Conservation (phyloP, 1,284 basidiomycete genomes). For the Exsudoporus floridanus region DNA sequence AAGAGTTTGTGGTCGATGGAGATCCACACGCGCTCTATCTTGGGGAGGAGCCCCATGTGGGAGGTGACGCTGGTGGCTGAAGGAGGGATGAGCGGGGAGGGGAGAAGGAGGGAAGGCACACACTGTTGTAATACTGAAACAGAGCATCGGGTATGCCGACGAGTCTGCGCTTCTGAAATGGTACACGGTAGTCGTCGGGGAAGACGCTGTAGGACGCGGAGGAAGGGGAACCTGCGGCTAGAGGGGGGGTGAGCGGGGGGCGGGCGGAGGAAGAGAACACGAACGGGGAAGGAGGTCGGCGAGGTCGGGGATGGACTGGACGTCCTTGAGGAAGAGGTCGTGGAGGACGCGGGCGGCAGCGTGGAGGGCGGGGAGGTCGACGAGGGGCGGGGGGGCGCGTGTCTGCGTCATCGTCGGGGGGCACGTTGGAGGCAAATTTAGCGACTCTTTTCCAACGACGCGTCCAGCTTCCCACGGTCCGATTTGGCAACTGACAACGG, state of each 20-base stretch:
- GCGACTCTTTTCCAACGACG: background rate
- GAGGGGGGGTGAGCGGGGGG: slow-evolving; percentile 10
- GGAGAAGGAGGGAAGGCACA: slow-evolving; percentile 8
- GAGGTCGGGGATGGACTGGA: slow-evolving; percentile 69
- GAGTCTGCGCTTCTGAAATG: slow-evolving; percentile 77
- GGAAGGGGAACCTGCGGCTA: slow-evolving; percentile 62
- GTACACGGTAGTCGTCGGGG: slow-evolving; percentile 75
- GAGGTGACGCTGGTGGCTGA: slow-evolving; percentile 60
- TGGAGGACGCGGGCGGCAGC: slow-evolving; percentile 64
- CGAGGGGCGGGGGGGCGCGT: slow-evolving; percentile 39
- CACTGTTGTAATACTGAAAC: slow-evolving; percentile 82
- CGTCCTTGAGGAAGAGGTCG: slow-evolving; percentile 68
- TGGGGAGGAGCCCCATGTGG: slow-evolving; percentile 89
- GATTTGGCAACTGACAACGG: background rate
- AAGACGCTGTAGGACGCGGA: slow-evolving; percentile 75
- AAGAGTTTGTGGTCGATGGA: slow-evolving; percentile 93
- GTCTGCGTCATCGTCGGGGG: slow-evolving; percentile 20
- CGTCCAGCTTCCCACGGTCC: background rate
- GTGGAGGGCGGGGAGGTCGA: slow-evolving; percentile 63
- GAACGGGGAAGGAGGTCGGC: slow-evolving; percentile 57
- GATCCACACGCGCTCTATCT: slow-evolving; percentile 95
- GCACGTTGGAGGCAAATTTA: background rate
- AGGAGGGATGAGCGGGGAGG: slow-evolving; percentile 18
- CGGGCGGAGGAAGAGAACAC: slow-evolving; percentile 39
- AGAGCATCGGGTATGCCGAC: slow-evolving; percentile 80